A percentile compares a stretch with the other conserved stretches of the same genome.
phyloP scores from a whole-genome alignment of 257 asterid species.

The Lycium ferocissimum region DNA sequence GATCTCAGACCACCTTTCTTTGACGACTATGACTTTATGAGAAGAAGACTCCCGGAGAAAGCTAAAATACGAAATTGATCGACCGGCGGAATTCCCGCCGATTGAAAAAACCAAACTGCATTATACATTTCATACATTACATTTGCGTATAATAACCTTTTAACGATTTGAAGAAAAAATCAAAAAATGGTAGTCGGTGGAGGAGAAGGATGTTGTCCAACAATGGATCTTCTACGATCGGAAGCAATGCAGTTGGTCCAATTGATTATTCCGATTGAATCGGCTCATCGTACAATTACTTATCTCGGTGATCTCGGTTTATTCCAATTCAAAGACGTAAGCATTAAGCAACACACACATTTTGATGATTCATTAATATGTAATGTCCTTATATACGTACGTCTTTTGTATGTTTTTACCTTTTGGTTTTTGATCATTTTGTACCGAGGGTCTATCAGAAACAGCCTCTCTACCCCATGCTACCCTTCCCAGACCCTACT shows the following conservation, averaged over 20 bases:
- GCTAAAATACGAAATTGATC: background rate
- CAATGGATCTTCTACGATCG: constrained; percentile 74
- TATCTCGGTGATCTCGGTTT: constrained; percentile 71
- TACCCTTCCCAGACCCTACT: too few relatives aligned
- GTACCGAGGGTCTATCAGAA: too few relatives aligned
- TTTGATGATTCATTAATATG: background rate
- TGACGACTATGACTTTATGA: constrained; percentile 3
- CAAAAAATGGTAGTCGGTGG: constrained; percentile 17
- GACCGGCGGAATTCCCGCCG: constrained; percentile 17
- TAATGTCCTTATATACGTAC: background rate
- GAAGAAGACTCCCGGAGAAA: background rate
- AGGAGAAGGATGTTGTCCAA: constrained; percentile 35
- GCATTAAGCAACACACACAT: constrained; percentile 31
- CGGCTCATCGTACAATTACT: constrained; percentile 59
- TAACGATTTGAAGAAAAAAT: constrained; percentile 1
- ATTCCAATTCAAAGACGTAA: constrained; percentile 70
- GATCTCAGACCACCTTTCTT: background rate
- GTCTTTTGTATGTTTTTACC: background rate
- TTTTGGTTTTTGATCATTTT: background rate
- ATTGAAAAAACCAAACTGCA: background rate
- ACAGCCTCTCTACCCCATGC: too few relatives aligned
- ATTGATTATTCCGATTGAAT: constrained; percentile 64
- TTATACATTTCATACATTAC: background rate
- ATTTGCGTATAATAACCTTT: background rate
- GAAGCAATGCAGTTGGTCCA: constrained; percentile 72